Evolutionary conservation across 768 basidiomycete species (phyloP), one percentile per base, ranked within the genome.

Genomic region (Leccinum longicurvipes): DNA sequence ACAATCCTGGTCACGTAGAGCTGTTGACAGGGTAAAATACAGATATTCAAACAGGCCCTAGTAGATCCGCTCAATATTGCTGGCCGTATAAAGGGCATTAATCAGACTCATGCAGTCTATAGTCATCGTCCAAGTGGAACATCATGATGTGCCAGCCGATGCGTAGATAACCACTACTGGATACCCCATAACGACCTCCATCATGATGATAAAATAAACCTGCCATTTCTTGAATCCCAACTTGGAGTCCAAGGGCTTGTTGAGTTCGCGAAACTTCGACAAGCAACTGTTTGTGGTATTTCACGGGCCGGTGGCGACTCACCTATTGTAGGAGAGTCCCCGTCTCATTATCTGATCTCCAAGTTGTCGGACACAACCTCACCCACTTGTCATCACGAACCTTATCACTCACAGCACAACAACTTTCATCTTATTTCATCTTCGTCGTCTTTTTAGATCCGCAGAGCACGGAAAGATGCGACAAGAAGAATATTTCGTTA

Each of bases 121-220:
- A 68, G 44, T 76, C 75, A 58, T 73, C 56, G 28, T 74, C 58
- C 49, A 73, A 53, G 24, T 57, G 70, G 14, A 70, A 31, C 19
- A 55, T n/a, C n/a, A n/a, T n/a, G n/a, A n/a, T n/a, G 56, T 63
- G 27, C 74, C 75, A 0, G 69, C 65, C 34, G 62, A 42, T 10
- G 61, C 53, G 57, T 75, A 88, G 50, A 85, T 73, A 29, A 74
- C 54, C 48, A 76, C 75, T 12, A 79, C 74, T 34, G 76, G 64
- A 61, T 75, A 83, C 68, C 88, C 86, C 81, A 82, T 82, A 39
- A 86, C 56, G 28, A 84, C 71, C 10, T 78, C 78, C 74, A 88
- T n/a, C n/a, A n/a, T n/a, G n/a, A n/a, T 79, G 53, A 77, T 68
- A 25, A 87, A 74, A 65, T 78, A 89, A 59, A 81, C 60, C 47